Conservation (phyloP, 495 filamentous ascomycete genomes). For the Trichoderma virens region DNA sequence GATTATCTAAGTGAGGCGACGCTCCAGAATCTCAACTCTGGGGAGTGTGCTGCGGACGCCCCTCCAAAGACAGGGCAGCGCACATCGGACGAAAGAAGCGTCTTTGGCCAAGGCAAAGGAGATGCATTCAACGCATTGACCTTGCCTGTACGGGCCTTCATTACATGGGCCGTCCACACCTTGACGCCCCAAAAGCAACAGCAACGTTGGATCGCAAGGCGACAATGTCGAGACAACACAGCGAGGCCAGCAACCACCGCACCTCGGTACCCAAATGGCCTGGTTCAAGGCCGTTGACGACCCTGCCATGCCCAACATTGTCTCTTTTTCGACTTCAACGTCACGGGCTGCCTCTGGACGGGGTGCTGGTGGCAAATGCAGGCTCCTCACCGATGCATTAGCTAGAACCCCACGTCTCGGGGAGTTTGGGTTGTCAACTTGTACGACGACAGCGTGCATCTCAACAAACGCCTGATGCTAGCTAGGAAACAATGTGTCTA, state of each 20-base stretch:
- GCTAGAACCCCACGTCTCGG: background rate
- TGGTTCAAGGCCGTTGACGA: background rate
- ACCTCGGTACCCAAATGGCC: background rate
- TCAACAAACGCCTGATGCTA: background rate
- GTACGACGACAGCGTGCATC: background rate
- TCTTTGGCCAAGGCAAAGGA: background rate
- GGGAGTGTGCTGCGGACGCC: background rate
- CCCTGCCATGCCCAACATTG: background rate
- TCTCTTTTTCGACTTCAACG: background rate
- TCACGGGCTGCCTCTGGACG: constrained; percentile 1
- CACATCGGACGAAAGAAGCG: background rate
- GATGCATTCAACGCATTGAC: background rate
- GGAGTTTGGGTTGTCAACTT: background rate
- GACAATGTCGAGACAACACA: background rate
- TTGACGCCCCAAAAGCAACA: background rate
- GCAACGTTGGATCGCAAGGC: background rate
- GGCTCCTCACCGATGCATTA: background rate
- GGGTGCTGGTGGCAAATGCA: background rate
- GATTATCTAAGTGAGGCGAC: background rate
- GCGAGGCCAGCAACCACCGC: background rate
- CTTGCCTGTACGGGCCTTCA: background rate
- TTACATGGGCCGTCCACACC: background rate
- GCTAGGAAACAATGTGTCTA: background rate
- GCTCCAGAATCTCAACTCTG: background rate
- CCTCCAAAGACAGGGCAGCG: background rate